Conservation (phyloP, 1,284 basidiomycete species). For the Marasmius sp. region DNA sequence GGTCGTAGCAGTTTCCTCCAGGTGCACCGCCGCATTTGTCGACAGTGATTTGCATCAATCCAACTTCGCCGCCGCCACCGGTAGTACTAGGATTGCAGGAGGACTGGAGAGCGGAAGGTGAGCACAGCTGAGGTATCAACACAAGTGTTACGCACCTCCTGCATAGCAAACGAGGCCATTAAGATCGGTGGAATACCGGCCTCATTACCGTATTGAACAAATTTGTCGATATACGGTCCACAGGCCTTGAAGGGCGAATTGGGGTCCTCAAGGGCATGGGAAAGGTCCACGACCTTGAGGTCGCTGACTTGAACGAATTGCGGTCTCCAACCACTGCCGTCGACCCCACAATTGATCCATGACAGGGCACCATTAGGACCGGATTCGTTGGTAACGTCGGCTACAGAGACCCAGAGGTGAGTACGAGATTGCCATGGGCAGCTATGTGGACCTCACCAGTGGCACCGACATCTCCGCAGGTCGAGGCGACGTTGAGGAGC, state of each 20-base stretch:
- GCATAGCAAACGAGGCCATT: slow-evolving; percentile 84
- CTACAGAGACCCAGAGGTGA: slow-evolving; percentile 29
- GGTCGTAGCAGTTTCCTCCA: slow-evolving; percentile 62
- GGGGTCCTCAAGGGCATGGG: slow-evolving; percentile 43
- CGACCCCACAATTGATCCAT: slow-evolving; percentile 81
- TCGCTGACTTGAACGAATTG: slow-evolving; percentile 55
- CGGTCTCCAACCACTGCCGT: slow-evolving; percentile 60
- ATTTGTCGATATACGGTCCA: slow-evolving; percentile 49
- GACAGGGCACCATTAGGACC: slow-evolving; percentile 78
- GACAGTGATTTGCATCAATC: slow-evolving; percentile 81
- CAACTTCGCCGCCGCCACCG: slow-evolving; percentile 80
- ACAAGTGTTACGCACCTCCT: slow-evolving; percentile 45
- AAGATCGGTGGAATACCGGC: slow-evolving; percentile 67
- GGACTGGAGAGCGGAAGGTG: slow-evolving; percentile 33
- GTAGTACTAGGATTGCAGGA: slow-evolving; percentile 61
- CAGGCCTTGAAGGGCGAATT: slow-evolving; percentile 68
- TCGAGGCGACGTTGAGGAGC: slow-evolving; percentile 29
- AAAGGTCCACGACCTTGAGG: slow-evolving; percentile 52
- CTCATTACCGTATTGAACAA: slow-evolving; percentile 61
- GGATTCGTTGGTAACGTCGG: slow-evolving; percentile 42
- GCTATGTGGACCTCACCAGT: slow-evolving; percentile 36
- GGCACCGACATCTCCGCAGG: slow-evolving; percentile 44
- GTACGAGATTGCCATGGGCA: neutral
- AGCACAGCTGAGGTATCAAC: neutral
- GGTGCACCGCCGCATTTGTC: slow-evolving; percentile 78